Conservation (phyloP, 139 green algal genomes). For the Volvox africanus region DNA sequence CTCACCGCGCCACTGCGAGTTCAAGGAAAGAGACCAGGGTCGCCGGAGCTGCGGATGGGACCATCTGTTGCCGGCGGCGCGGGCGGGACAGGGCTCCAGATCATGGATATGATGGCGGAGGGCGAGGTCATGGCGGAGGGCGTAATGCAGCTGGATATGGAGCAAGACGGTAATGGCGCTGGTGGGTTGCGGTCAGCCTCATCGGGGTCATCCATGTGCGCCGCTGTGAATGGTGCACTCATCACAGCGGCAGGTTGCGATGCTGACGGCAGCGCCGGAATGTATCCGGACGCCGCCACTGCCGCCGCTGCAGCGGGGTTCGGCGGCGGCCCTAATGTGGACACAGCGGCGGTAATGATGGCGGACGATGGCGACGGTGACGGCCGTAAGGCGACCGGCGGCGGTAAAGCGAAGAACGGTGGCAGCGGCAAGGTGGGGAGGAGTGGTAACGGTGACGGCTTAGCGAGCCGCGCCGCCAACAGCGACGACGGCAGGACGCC, state of each 20-base stretch:
- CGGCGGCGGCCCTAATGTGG: background rate
- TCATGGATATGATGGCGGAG: background rate
- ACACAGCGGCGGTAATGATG: background rate
- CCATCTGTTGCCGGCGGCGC: background rate
- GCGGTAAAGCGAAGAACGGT: background rate
- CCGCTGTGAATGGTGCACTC: conserved; percentile 4
- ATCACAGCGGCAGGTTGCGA: background rate
- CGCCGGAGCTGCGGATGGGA: background rate
- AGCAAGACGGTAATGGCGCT: background rate
- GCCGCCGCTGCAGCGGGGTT: background rate
- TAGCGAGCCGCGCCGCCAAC: background rate
- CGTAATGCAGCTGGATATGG: background rate
- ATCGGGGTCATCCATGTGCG: conserved; percentile 13
- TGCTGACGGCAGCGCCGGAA: background rate
- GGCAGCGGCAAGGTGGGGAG: background rate
- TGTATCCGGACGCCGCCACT: too few relatives aligned
- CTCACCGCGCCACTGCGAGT: too few relatives aligned
- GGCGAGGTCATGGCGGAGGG: background rate
- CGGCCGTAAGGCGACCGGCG: background rate
- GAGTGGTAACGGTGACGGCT: too few relatives aligned
- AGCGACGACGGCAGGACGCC: background rate
- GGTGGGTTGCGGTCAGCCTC: background rate
- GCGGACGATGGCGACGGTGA: background rate
- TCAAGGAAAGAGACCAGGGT: background rate
- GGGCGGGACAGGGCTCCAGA: background rate